Evolutionary conservation across 208 protist species (phyloP).

Genomic region (Novymonas esmeraldas): DNA sequence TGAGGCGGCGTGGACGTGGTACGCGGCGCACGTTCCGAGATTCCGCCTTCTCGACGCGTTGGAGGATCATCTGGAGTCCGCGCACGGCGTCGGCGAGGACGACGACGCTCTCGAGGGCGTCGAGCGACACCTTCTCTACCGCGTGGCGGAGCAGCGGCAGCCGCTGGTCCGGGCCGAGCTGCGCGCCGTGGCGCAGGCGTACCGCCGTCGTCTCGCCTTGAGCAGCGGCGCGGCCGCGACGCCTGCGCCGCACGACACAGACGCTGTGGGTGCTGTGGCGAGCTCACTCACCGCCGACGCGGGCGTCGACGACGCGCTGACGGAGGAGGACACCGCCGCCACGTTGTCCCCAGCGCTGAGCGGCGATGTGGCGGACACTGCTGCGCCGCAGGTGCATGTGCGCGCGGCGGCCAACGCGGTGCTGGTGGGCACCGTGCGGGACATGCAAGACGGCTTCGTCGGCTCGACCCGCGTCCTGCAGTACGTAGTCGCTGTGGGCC

Average conservation of each 20-base stretch:
- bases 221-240: no score
- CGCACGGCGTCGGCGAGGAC: background rate
- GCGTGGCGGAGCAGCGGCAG: constrained; percentile 14
- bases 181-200: constrained; percentile 4
- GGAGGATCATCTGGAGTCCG: constrained; percentile 2
- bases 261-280: background rate
- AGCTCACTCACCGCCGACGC: no score
- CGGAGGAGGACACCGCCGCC: background rate
- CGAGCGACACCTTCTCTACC: constrained; percentile 41
- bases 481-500: constrained; percentile 58
- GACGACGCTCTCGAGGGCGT: constrained; percentile 34
- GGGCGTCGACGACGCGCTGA: background rate
- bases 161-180: constrained; percentile 9
- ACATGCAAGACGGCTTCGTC: constrained; percentile 77
- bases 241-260: background rate
- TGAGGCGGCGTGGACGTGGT: constrained; percentile 11
- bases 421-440: constrained; percentile 59
- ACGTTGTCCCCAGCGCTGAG: background rate
- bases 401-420: constrained; percentile 60
- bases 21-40: constrained; percentile 18
- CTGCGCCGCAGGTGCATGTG: constrained; percentile 55
- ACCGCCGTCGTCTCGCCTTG: no score
- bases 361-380: background rate
- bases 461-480: constrained; percentile 52
- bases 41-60: constrained; percentile 70